Conservation (phyloP, 164 flowering plant genomes). For the Chimonanthus praecox region DNA sequence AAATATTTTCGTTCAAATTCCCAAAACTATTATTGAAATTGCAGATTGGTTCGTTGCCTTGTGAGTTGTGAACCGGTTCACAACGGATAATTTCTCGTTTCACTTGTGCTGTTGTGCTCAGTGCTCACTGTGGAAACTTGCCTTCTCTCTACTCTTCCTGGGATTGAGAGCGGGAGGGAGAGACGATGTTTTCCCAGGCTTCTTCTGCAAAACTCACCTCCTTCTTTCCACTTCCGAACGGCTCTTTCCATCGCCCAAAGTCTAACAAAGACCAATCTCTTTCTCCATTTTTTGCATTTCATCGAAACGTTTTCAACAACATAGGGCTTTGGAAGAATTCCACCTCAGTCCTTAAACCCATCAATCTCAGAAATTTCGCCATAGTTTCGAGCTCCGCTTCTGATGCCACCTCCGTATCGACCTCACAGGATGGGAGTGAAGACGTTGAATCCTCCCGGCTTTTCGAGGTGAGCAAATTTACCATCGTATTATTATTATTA, state of each 20-base stretch:
- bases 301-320: not conserved
- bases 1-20: too few species aligned
- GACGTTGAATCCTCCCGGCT: constrained; percentile 36
- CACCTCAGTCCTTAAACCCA: not conserved
- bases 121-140: too few species aligned
- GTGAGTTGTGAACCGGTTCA: too few species aligned
- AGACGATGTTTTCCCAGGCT: not conserved
- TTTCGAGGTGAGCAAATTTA: constrained; percentile 32
- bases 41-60: too few species aligned
- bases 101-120: too few species aligned
- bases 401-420: constrained; percentile 1
- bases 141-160: not conserved
- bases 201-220: not conserved
- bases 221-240: not conserved
- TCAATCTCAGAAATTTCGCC: not conserved
- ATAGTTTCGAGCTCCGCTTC: constrained; percentile 1
- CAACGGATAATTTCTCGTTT: too few species aligned
- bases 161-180: not conserved
- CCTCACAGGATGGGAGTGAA: constrained; percentile 15
- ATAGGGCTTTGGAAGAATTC: not conserved
- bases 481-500: not conserved
- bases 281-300: not conserved
- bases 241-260: not conserved
- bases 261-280: not conserved
- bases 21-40: too few species aligned